These are phyloP conservation scores for Evernia prunastri DNA, from an alignment of 495 filamentous ascomycete species.

Conservation along the genomic window DNA sequence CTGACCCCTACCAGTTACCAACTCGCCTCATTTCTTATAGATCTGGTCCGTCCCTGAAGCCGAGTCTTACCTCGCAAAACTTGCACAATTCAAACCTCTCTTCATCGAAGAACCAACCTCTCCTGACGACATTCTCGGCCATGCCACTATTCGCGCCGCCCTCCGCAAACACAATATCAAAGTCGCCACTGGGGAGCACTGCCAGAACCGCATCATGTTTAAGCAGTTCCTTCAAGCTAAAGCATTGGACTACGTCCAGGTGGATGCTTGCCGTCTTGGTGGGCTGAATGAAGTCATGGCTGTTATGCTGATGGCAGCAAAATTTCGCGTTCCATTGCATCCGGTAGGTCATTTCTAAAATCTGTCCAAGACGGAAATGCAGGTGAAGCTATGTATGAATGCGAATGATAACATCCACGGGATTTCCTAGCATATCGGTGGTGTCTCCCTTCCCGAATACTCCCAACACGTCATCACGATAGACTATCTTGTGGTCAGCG, in stretches of 20 bases:
- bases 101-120: not conserved
- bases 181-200: not conserved
- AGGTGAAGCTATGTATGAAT: no score
- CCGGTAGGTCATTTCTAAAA: not conserved
- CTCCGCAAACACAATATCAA: not conserved
- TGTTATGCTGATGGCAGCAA: constrained; percentile 84
- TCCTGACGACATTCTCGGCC: not conserved
- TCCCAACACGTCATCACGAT: constrained; percentile 91
- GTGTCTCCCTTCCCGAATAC: constrained; percentile 88
- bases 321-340: constrained; percentile 38
- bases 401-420: no score
- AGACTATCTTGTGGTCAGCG: constrained; percentile 84
- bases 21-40: not conserved
- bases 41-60: constrained; percentile 1
- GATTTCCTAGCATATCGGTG: constrained; percentile 43
- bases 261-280: constrained; percentile 86
- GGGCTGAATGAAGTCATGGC: constrained; percentile 90
- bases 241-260: constrained; percentile 74
- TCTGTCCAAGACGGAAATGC: not conserved
- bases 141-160: not conserved
- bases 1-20: not conserved
- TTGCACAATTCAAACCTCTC: not conserved
- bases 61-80: not conserved
- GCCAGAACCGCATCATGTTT: not conserved
- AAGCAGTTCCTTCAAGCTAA: not conserved